Evolutionary conservation across 108 stramenopile genomes (phyloP).

Genomic region (Pseudonitzschia pungens): DNA sequence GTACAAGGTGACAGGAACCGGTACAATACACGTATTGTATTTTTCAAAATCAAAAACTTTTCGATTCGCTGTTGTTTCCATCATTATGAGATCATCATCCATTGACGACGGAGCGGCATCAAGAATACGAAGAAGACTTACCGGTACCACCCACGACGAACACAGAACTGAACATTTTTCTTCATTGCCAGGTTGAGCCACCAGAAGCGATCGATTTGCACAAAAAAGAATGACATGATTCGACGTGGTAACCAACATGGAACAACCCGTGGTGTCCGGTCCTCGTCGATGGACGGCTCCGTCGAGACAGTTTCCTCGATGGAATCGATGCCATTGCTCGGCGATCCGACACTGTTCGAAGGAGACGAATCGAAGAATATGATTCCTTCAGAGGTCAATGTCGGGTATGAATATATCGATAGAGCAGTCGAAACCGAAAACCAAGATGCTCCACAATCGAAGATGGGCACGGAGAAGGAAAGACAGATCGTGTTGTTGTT

Average conservation of each 20-base stretch:
- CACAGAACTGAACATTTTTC: background rate
- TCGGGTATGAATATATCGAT: background rate
- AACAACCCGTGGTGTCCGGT: background rate
- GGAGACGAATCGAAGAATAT: background rate
- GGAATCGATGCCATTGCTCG: background rate
- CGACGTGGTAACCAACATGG: background rate
- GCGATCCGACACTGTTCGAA: background rate
- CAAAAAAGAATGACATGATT: background rate
- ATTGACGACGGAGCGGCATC: too few relatives aligned
- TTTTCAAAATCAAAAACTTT: too few relatives aligned
- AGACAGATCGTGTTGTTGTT: conserved; percentile 84
- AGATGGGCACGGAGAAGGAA: conserved; percentile 43
- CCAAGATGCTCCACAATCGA: background rate
- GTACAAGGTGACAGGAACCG: too few relatives aligned
- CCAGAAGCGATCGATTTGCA: background rate
- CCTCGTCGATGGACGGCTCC: background rate
- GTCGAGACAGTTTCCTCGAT: background rate
- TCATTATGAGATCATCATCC: too few relatives aligned
- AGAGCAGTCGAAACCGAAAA: background rate
- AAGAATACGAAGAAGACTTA: too few relatives aligned
- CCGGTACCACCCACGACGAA: too few relatives aligned
- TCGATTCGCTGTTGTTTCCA: too few relatives aligned
- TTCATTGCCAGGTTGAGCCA: background rate
- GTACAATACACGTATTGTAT: too few relatives aligned
- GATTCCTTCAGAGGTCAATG: background rate